Evolutionary conservation across 208 protist genomes (phyloP), one percentile per base, ranked within the genome.

Genomic region (Polymyxa betae): DNA sequence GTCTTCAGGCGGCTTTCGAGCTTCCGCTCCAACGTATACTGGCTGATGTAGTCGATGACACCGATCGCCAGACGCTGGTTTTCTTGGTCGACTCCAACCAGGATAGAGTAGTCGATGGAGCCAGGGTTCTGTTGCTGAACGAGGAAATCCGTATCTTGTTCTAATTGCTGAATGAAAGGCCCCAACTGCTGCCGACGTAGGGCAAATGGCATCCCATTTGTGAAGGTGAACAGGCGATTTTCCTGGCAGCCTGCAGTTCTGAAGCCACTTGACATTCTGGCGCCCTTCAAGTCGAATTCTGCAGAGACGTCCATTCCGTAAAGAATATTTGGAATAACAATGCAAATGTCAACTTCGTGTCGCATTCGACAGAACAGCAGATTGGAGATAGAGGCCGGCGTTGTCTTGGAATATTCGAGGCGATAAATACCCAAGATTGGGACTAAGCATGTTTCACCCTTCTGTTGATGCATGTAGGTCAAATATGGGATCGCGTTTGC

Each of bases 211-310:
- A 82, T 43, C 12, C 72, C 72, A 38, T 82, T 82, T 20, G 16
- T 82, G 72, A 45, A 82, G 16, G n/a, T 12, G 40, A 82, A 43
- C 72, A 82, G 72, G 72, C 35, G 5, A 5, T 20, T 43, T 12
- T 82, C 16, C 35, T 45, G 16, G 35, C 5, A n/a, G 12, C 24
- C 49, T 5, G 49, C 12, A 5, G 49, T 29, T 60, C 49, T 5
- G n/a, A 20, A 5, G 12, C n/a, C 35, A 82, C 10, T 35, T 12
- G 72, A 5, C n/a, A 5, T 12, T 35, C n/a, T 35, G 5, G 16
- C 10, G 16, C 72, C 72, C 35, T 82, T 82, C 72, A 82, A n/a
- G n/a, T 82, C 72, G 72, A 82, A 82, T n/a, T 45, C 72, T 5
- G 35, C 35, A 5, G 72, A 82, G 10, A 35, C n/a, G 72, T 82